Conservation (phyloP, 768 basidiomycete species). For the Mycena filopes region DNA sequence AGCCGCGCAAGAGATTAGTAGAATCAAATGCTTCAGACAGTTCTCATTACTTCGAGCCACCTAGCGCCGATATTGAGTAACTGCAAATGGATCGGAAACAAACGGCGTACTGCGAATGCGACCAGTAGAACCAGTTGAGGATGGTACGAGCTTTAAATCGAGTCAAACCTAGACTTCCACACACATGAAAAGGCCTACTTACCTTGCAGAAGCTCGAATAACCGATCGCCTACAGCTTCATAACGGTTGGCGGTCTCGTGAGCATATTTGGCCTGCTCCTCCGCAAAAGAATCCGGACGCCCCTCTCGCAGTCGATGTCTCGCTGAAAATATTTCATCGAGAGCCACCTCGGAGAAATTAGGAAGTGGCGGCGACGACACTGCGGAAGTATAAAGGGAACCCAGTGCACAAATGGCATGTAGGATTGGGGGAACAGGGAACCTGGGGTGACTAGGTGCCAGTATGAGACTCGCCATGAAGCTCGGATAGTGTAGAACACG, state of each 20-base stretch:
- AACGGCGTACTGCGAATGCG: slow-evolving; percentile 65
- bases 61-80: slow-evolving; percentile 45
- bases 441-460: slow-evolving; percentile 74
- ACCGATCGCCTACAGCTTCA: slow-evolving; percentile 61
- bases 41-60: slow-evolving; percentile 75
- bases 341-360: slow-evolving; percentile 55
- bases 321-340: slow-evolving; percentile 65
- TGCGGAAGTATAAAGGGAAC: slow-evolving; percentile 79
- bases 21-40: background rate
- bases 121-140: slow-evolving; percentile 80
- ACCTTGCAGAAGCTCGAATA: slow-evolving; percentile 75
- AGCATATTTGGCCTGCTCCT: slow-evolving; percentile 68
- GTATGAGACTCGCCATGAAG: slow-evolving; percentile 71
- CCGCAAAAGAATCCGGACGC: slow-evolving; percentile 70
- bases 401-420: slow-evolving; percentile 89
- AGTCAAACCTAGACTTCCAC: background rate
- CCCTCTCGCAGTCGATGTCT: slow-evolving; percentile 55
- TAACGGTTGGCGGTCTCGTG: slow-evolving; percentile 59
- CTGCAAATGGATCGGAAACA: background rate
- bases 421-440: slow-evolving; percentile 80
- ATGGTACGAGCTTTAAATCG: slow-evolving; percentile 63
- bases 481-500: slow-evolving; percentile 74
- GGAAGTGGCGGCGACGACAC: slow-evolving; percentile 66
- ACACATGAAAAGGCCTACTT: slow-evolving; percentile 11
- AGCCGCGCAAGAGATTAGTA: background rate